Conservation (phyloP, 495 filamentous ascomycete genomes). For the Aspergillus kassunensis region DNA sequence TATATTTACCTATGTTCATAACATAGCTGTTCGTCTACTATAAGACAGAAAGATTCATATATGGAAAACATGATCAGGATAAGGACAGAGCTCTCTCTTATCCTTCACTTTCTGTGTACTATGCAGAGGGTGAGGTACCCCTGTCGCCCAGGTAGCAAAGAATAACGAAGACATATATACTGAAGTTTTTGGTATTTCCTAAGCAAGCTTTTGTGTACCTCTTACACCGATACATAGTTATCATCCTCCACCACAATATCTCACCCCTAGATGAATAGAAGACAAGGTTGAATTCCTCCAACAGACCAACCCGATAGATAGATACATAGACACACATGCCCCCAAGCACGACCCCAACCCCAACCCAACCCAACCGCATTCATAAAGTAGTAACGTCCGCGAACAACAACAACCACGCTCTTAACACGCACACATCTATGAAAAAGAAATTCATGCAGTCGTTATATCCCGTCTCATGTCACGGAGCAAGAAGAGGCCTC, state of each 20-base stretch:
- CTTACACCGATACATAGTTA: too few relatives aligned
- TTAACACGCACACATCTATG: slow-evolving; percentile 13
- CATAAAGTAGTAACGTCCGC: background rate
- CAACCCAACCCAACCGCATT: background rate
- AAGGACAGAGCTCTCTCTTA: too few relatives aligned
- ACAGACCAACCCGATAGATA: background rate
- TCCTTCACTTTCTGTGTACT: too few relatives aligned
- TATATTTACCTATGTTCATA: too few relatives aligned
- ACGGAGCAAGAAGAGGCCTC: slow-evolving; percentile 18
- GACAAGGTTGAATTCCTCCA: background rate
- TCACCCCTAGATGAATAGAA: background rate
- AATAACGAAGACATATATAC: background rate
- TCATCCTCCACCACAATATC: background rate
- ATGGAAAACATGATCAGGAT: too few relatives aligned
- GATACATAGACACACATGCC: background rate
- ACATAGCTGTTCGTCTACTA: too few relatives aligned
- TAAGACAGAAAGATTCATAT: too few relatives aligned
- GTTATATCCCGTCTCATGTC: slow-evolving; percentile 31
- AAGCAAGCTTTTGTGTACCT: slow-evolving; percentile 10
- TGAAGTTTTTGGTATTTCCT: background rate
- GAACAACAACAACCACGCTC: slow-evolving; percentile 10
- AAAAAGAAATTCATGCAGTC: slow-evolving; percentile 43
- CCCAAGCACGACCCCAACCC: too few relatives aligned
- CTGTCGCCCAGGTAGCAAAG: too few relatives aligned
- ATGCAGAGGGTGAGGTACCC: too few relatives aligned